These are phyloP conservation scores for Globisporangium solare DNA, from an alignment of 352 stramenopile genomes.

Conservation along the genomic window DNA sequence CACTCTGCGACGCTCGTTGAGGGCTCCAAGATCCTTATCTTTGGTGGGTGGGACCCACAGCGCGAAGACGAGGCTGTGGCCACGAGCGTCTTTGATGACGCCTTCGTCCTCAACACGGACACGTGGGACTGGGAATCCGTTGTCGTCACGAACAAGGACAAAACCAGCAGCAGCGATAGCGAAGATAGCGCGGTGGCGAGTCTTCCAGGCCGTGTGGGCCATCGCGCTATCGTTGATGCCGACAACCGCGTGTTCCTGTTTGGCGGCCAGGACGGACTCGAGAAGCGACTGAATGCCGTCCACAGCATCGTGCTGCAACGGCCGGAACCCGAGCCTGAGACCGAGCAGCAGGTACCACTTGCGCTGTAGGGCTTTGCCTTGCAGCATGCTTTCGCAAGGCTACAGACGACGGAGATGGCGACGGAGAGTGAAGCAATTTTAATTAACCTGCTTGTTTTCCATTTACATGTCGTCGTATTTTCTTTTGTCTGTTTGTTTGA, in stretches of 20 bases:
- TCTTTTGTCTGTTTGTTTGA: background rate
- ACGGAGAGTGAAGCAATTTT: too few relatives aligned
- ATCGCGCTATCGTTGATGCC: slow-evolving; percentile 65
- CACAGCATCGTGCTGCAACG: slow-evolving; percentile 55
- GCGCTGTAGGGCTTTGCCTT: too few relatives aligned
- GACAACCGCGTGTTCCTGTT: slow-evolving; percentile 80
- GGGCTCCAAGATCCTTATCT: slow-evolving; percentile 86
- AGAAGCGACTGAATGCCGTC: slow-evolving; percentile 81
- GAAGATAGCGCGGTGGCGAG: slow-evolving; percentile 3
- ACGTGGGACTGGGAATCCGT: slow-evolving; percentile 88
- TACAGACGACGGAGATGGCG: too few relatives aligned
- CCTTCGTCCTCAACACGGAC: slow-evolving; percentile 89
- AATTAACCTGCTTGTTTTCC: background rate
- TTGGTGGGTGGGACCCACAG: slow-evolving; percentile 93
- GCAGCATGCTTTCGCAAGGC: too few relatives aligned
- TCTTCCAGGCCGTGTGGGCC: slow-evolving; percentile 72
- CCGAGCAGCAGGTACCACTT: background rate
- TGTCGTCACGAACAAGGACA: slow-evolving; percentile 24
- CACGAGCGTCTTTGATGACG: slow-evolving; percentile 82
- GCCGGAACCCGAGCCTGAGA: slow-evolving; percentile 11
- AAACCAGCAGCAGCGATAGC: slow-evolving; percentile 7
- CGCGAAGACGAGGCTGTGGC: slow-evolving; percentile 26
- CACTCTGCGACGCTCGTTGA: slow-evolving; percentile 87
- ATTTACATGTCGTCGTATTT: slow-evolving; percentile 2
- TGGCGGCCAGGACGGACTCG: slow-evolving; percentile 75